These are phyloP conservation scores for Drechslera avenae DNA, from an alignment of 2,329 filamentous ascomycete species.

Conservation along the genomic window DNA sequence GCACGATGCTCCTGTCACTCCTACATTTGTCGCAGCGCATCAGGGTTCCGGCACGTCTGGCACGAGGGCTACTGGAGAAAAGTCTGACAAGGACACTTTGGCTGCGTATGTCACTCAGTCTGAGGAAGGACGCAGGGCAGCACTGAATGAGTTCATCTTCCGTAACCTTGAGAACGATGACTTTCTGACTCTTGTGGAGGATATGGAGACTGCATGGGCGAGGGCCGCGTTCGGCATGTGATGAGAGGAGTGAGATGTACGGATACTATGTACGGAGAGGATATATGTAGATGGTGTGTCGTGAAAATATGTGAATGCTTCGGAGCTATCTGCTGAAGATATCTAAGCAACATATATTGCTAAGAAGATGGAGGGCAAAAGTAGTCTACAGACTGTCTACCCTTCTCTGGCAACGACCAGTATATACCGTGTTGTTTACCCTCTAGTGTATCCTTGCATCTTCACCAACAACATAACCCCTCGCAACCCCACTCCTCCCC, in stretches of 20 bases:
- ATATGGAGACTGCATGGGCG: slow-evolving; percentile 57
- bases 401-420: not conserved
- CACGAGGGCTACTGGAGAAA: not conserved
- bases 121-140: slow-evolving; percentile 48
- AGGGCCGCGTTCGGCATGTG: slow-evolving; percentile 27
- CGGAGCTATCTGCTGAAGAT: no score
- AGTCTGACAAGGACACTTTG: slow-evolving; percentile 18
- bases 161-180: slow-evolving; percentile 56
- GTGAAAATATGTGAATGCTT: not conserved
- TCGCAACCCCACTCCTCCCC: slow-evolving; percentile 83
- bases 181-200: slow-evolving; percentile 58
- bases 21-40: slow-evolving; percentile 5
- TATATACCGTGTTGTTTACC: not conserved
- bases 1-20: slow-evolving; percentile 6
- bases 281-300: not conserved
- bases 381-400: no score
- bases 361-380: no score
- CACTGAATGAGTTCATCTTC: slow-evolving; percentile 58
- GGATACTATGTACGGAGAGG: not conserved
- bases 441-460: slow-evolving; percentile 32
- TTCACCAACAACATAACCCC: slow-evolving; percentile 81
- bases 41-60: not conserved
- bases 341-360: no score
- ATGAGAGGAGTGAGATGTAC: not conserved
- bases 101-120: slow-evolving; percentile 47